A percentile compares a stretch with the other conserved stretches of the same genome.
Conservation (phyloP, 2,329 filamentous ascomycete genomes). For the Colletotrichum aenigma region DNA sequence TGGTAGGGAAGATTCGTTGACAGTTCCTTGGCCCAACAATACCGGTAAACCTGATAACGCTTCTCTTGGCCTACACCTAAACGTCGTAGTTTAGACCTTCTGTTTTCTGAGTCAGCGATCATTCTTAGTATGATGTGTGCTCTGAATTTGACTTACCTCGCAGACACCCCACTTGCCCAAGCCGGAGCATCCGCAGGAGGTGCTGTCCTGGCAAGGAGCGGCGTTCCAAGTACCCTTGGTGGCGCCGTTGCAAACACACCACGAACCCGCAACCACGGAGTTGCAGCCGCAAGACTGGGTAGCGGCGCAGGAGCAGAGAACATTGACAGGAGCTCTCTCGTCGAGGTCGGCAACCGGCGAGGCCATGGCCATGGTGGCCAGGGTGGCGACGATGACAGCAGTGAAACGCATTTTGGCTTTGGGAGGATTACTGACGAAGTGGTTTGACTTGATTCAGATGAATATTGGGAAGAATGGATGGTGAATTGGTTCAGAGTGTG, state of each 20-base stretch:
- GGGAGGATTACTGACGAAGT: not conserved
- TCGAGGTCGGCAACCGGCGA: not conserved
- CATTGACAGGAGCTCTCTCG: not conserved
- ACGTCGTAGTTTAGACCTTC: not conserved
- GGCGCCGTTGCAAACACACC: not conserved
- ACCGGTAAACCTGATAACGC: not conserved
- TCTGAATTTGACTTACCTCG: not conserved
- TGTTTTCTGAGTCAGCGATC: not conserved
- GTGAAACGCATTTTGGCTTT: not conserved
- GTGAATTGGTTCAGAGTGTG: not conserved
- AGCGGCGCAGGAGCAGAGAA: not conserved
- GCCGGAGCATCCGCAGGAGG: not conserved
- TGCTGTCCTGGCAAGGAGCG: not conserved
- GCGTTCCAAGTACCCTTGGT: not conserved
- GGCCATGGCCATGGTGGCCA: not conserved
- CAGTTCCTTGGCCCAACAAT: not conserved
- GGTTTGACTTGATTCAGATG: not conserved
- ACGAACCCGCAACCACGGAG: not conserved
- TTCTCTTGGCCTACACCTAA: not conserved
- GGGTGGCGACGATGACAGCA: not conserved
- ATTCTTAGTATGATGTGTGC: not conserved
- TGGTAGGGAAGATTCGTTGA: not conserved
- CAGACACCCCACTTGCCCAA: not conserved
- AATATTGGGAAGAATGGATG: not conserved
- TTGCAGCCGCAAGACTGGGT: not conserved